Conservation (phyloP, 768 basidiomycete genomes). For the Tulasnella sp. region DNA sequence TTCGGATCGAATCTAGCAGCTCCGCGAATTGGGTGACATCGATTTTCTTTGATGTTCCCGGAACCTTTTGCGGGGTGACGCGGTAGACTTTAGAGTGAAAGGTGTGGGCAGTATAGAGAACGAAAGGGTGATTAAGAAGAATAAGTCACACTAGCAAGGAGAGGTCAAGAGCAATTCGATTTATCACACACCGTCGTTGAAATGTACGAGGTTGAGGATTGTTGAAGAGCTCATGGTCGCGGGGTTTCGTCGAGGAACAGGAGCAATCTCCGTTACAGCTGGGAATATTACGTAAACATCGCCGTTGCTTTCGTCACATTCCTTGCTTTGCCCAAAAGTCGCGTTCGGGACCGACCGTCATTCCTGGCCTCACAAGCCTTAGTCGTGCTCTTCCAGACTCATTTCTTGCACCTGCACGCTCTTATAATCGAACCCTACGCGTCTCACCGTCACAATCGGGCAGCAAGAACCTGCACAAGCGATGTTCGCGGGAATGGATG, state of each 20-base stretch:
- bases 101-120: neutral
- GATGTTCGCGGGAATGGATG: constrained; percentile 13
- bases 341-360: neutral
- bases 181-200: constrained; percentile 36
- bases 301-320: neutral
- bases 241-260: neutral
- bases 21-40: constrained; percentile 84
- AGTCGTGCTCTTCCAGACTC: neutral
- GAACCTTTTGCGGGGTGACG: constrained; percentile 67
- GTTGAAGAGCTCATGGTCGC: constrained; percentile 4
- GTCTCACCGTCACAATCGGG: neutral
- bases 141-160: neutral
- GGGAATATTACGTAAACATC: neutral
- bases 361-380: neutral
- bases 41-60: constrained; percentile 57
- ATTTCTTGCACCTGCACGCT: neutral
- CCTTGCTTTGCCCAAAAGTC: neutral
- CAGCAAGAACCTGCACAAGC: neutral
- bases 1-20: constrained; percentile 58
- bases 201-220: constrained; percentile 37
- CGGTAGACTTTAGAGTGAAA: constrained; percentile 55
- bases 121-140: too few species aligned
- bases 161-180: neutral
- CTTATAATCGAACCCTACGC: neutral
- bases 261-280: neutral